phyloP scores from a whole-genome alignment of 768 basidiomycete species.

The Termitomyces sp. region DNA sequence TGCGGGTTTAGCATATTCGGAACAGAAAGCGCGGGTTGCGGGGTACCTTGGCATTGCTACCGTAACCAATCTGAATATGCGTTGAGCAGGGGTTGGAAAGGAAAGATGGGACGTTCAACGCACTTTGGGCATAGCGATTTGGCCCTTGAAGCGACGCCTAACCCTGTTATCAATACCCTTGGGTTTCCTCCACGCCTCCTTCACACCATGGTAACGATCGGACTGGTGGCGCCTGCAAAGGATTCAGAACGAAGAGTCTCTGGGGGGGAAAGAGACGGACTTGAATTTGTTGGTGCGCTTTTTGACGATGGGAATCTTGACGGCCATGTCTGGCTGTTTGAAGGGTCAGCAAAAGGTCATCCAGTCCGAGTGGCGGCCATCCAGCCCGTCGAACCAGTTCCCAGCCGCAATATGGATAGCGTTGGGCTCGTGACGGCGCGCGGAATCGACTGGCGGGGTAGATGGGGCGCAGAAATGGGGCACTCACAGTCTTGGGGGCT shows the following conservation, averaged over 20 bases:
- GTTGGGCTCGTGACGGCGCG: conserved; percentile 10
- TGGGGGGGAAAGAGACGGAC: conserved; percentile 38
- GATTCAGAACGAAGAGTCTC: conserved; percentile 3
- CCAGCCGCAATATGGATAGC: conserved; percentile 3
- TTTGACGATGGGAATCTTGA: conserved; percentile 72
- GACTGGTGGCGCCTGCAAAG: conserved; percentile 88
- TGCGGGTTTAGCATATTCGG: conserved; percentile 12
- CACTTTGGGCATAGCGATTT: conserved; percentile 95
- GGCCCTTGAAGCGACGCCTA: conserved; percentile 91
- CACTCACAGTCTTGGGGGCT: conserved; percentile 48
- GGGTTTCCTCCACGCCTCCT: conserved; percentile 99
- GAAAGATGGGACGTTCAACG: neutral
- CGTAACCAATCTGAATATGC: conserved; percentile 66
- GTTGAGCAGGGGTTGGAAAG: neutral
- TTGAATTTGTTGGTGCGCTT: conserved; percentile 98
- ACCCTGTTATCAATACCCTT: conserved; percentile 99
- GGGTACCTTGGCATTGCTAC: conserved; percentile 77
- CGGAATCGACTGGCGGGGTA: conserved; percentile 10
- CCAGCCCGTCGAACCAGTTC: conserved; percentile 3
- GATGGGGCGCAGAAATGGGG: conserved; percentile 19
- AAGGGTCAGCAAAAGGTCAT: conserved; percentile 24
- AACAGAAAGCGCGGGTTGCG: conserved; percentile 38
- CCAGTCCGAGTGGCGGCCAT: conserved; percentile 23
- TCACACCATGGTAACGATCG: conserved; percentile 94
- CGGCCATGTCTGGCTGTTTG: conserved; percentile 39